Evolutionary conservation across 306 rosid species (phyloP).

Genomic region (Pyrus betulifolia): DNA sequence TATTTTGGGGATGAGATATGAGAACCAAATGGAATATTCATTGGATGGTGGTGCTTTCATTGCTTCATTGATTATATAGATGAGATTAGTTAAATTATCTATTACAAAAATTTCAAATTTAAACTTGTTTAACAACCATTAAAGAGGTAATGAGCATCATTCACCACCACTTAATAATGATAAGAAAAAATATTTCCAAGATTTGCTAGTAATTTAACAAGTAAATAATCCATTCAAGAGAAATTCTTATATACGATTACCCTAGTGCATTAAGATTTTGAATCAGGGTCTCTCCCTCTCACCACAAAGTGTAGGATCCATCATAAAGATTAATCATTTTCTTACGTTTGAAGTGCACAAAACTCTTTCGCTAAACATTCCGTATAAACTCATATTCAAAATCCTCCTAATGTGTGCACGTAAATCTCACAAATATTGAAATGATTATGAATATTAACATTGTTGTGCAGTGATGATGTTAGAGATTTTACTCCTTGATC

Average conservation of each 20-base stretch:
- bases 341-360: neutral
- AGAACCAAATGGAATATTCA: neutral
- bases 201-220: neutral
- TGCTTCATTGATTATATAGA: neutral
- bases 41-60: neutral
- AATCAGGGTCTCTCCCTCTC: no score
- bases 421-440: neutral
- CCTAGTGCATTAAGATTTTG: no score
- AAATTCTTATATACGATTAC: no score
- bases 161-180: neutral
- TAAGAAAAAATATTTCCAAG: neutral
- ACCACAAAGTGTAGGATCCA: neutral
- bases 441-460: neutral
- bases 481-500: no score
- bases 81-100: neutral
- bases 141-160: neutral
- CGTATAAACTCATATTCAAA: neutral
- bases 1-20: neutral
- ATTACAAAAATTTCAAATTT: no score
- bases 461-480: neutral
- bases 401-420: neutral
- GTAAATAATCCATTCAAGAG: neutral
- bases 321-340: neutral
- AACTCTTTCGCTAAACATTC: neutral
- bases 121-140: neutral